A percentile compares a stretch with the other conserved stretches of the same genome.
Conservation (phyloP, 306 rosid species). For the Carpinus viminea region DNA sequence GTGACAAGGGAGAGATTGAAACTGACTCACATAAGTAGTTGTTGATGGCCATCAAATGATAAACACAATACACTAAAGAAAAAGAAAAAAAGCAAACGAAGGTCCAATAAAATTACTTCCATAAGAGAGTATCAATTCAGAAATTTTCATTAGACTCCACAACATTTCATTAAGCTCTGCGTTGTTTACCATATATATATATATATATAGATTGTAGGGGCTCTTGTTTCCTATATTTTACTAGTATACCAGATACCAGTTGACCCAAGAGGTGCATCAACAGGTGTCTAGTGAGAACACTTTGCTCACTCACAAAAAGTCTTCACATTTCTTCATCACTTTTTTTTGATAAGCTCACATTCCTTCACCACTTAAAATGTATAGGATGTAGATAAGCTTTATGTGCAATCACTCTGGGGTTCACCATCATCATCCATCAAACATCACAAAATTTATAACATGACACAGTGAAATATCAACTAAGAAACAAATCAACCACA, state of each 20-base stretch:
- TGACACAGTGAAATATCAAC: background rate
- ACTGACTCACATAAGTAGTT: constrained; percentile 10
- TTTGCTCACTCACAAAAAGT: background rate
- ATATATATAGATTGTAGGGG: background rate
- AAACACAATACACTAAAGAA: constrained; percentile 7
- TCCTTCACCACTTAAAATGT: background rate
- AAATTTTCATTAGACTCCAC: background rate
- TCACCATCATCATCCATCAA: background rate
- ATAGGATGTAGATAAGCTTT: background rate
- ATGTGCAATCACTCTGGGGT: background rate
- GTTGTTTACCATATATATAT: too few relatives aligned
- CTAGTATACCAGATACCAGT: background rate
- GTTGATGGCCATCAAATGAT: background rate
- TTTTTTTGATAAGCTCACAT: background rate
- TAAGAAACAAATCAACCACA: background rate
- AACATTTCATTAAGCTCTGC: background rate
- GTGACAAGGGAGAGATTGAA: background rate
- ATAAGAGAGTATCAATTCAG: background rate
- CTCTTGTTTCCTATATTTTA: background rate
- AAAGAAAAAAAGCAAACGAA: background rate
- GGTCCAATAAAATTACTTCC: background rate
- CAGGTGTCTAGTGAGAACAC: background rate
- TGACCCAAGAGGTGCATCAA: background rate
- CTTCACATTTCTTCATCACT: background rate
- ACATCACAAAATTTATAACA: background rate